Evolutionary conservation across 116 monocot species (phyloP).

Genomic region (Thalassia testudinum): DNA sequence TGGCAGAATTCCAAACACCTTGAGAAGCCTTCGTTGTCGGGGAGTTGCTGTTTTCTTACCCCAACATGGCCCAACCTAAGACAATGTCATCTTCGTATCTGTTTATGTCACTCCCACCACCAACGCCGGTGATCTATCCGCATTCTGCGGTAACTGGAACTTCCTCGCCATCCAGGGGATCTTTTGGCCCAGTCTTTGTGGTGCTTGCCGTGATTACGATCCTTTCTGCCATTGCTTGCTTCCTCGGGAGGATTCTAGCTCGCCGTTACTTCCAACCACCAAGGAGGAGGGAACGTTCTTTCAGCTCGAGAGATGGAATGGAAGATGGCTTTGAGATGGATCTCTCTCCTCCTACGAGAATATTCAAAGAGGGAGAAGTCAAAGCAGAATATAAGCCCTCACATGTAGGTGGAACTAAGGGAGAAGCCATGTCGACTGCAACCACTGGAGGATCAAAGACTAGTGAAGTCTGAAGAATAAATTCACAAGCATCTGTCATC

Average conservation of each 20-base stretch:
- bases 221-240: constrained; percentile 36
- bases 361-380: background rate
- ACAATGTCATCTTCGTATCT: background rate
- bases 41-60: too few relatives aligned
- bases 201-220: constrained; percentile 42
- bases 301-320: constrained; percentile 7
- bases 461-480: background rate
- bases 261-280: constrained; percentile 18
- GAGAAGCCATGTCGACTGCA: constrained; percentile 3
- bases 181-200: constrained; percentile 47
- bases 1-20: too few relatives aligned
- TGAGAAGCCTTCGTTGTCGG: too few relatives aligned
- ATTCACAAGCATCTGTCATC: background rate
- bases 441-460: background rate
- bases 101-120: constrained; percentile 12
- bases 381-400: too few relatives aligned
- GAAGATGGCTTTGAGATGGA: constrained; percentile 19
- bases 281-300: background rate
- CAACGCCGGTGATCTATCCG: constrained; percentile 15
- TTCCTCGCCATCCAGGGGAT: constrained; percentile 18
- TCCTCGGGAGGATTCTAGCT: constrained; percentile 33
- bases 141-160: constrained; percentile 4
- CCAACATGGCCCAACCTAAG: too few relatives aligned
- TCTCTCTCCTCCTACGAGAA: constrained; percentile 17
- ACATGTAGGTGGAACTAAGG: background rate